These are phyloP conservation scores for Auriscalpium orientale DNA, from an alignment of 768 basidiomycete species.

Conservation along the genomic window DNA sequence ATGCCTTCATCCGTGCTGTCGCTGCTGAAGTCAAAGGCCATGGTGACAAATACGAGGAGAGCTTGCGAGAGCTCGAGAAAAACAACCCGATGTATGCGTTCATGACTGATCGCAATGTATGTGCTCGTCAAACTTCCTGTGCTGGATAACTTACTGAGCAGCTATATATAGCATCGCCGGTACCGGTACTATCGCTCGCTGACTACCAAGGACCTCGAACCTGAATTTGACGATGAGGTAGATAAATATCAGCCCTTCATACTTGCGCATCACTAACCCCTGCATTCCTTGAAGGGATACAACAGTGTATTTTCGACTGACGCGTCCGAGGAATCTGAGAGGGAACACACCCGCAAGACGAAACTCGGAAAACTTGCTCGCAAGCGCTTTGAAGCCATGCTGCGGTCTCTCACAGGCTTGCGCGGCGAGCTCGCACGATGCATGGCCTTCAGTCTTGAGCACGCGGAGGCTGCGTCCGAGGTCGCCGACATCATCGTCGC, in stretches of 20 bases:
- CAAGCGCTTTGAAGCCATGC: slow-evolving; percentile 83
- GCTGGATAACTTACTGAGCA: background rate
- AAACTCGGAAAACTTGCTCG: slow-evolving; percentile 73
- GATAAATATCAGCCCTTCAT: background rate
- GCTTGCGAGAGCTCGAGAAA: slow-evolving; percentile 66
- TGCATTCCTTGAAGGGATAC: slow-evolving; percentile 56
- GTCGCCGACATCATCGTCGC: slow-evolving; percentile 88
- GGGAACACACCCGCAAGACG: slow-evolving; percentile 72
- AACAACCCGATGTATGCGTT: slow-evolving; percentile 81
- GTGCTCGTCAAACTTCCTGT: slow-evolving; percentile 18
- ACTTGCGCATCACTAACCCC: background rate
- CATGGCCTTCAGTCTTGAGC: slow-evolving; percentile 96
- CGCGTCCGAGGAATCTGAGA: slow-evolving; percentile 89
- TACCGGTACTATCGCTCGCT: slow-evolving; percentile 67
- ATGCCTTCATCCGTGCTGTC: slow-evolving; percentile 81
- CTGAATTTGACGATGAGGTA: slow-evolving; percentile 81
- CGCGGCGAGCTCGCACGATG: slow-evolving; percentile 88
- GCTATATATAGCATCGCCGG: slow-evolving; percentile 49
- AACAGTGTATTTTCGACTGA: slow-evolving; percentile 88
- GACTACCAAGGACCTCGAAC: slow-evolving; percentile 50
- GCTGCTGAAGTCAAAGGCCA: slow-evolving; percentile 80
- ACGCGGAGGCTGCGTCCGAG: slow-evolving; percentile 93
- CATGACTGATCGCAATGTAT: slow-evolving; percentile 28
- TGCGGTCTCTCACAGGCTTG: slow-evolving; percentile 78
- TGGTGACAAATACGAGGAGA: slow-evolving; percentile 68